Evolutionary conservation across 2,329 filamentous ascomycete genomes (phyloP), one percentile per base, ranked within the genome.

Genomic region (Spiromastix sp.): DNA sequence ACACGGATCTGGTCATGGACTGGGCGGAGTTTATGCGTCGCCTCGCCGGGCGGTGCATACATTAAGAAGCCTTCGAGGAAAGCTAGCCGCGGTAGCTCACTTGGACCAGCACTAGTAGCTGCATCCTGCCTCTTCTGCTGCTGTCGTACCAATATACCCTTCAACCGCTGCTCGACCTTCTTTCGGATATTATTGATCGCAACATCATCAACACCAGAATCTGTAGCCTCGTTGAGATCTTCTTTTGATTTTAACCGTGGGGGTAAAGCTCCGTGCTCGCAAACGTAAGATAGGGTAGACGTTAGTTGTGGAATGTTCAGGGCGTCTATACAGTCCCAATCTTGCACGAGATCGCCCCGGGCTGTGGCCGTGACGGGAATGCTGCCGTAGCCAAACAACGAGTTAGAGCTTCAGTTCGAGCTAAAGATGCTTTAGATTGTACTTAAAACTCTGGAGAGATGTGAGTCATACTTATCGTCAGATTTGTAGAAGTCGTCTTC

Each of bases 401-500:
- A n/a, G n/a, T n/a, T n/a, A n/a, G n/a, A n/a, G n/a, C n/a, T n/a
- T n/a, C n/a, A n/a, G n/a, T n/a, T n/a, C n/a, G n/a, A n/a, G n/a
- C n/a, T n/a, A n/a, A n/a, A n/a, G n/a, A n/a, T n/a, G n/a, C n/a
- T n/a, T n/a, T n/a, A n/a, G n/a, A n/a, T n/a, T n/a, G n/a, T n/a
- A n/a, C n/a, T n/a, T n/a, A n/a, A n/a, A n/a, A n/a, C n/a, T n/a
- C n/a, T n/a, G n/a, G n/a, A n/a, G 22, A 20, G 15, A 16, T 11
- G 13, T 17, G 29, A 27, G 9, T 60, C 70, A 52, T 50, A 84
- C 72, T 85, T 71, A 19, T 71, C 62, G 54, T 96, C 89, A 1
- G 82, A 68, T 45, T 77, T 78, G 64, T 94, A 98, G 56, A 96
- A 98, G 60, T 98, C 91, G 64, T 98, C 91, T 56, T 94, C 78